A percentile compares a stretch with the other conserved stretches of the same genome.
These are phyloP conservation scores for Fusarium burgessii DNA, from an alignment of 2,329 filamentous ascomycete genomes.

Conservation along the genomic window DNA sequence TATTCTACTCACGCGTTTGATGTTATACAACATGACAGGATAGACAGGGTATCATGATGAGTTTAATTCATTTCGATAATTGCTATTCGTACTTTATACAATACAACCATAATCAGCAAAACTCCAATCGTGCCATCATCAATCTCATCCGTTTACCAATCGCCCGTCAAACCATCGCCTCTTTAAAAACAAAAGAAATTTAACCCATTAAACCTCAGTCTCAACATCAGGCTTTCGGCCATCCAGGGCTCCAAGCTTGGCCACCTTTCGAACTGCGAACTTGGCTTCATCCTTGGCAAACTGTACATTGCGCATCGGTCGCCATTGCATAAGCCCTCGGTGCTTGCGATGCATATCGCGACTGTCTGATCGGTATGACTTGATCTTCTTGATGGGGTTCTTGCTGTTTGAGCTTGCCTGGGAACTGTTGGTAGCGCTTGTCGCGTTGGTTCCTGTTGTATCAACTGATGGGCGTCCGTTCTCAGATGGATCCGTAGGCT, in stretches of 20 bases:
- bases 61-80: conserved; percentile 10
- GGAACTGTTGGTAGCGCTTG: conserved; percentile 49
- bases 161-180: not conserved
- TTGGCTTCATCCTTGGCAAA: conserved; percentile 92
- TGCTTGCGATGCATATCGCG: conserved; percentile 86
- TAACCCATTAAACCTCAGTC: conserved; percentile 69
- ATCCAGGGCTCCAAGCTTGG: conserved; percentile 79
- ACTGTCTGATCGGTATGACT: conserved; percentile 75
- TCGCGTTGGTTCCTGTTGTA: conserved; percentile 49
- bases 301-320: conserved; percentile 83
- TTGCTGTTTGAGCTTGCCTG: conserved; percentile 55
- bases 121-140: conserved; percentile 32
- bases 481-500: conserved; percentile 46
- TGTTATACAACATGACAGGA: not conserved
- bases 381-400: conserved; percentile 68
- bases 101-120: conserved; percentile 14
- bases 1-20: not conserved
- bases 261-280: conserved; percentile 80
- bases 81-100: conserved; percentile 30
- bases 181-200: conserved; percentile 2
- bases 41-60: not conserved
- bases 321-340: conserved; percentile 94
- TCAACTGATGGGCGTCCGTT: conserved; percentile 55
- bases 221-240: conserved; percentile 90
- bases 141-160: conserved; percentile 26